These are phyloP conservation scores for Coemansia sp. DNA, from an alignment of 192 early-diverging fungal genomes.

Conservation along the genomic window DNA sequence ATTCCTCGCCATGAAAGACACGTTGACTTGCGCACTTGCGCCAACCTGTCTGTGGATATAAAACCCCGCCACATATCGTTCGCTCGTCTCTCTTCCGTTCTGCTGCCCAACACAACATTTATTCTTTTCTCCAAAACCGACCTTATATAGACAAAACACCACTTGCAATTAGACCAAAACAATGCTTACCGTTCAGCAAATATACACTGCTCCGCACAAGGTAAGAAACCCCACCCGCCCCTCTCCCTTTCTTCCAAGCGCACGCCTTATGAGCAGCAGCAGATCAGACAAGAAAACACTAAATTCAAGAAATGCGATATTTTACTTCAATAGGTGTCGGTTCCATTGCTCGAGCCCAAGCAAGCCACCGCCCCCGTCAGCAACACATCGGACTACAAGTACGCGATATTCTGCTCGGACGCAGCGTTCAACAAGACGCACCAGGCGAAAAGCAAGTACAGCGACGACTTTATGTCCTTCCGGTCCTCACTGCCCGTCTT, in stretches of 20 bases:
- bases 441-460: constrained; percentile 3
- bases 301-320: background rate
- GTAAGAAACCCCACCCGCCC: background rate
- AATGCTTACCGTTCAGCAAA: background rate
- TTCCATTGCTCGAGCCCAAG: background rate
- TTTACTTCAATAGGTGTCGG: background rate
- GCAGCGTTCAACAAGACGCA: constrained; percentile 6
- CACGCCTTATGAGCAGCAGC: background rate
- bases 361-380: background rate
- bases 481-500: constrained; percentile 16
- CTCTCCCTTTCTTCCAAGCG: too few relatives aligned
- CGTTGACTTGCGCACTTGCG: too few relatives aligned
- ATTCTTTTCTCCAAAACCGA: too few relatives aligned
- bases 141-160: too few relatives aligned
- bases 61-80: too few relatives aligned
- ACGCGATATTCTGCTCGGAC: constrained; percentile 21
- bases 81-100: too few relatives aligned
- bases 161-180: background rate
- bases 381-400: constrained; percentile 25
- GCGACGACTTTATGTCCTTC: constrained; percentile 14
- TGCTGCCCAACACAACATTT: too few relatives aligned
- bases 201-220: background rate
- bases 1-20: too few relatives aligned
- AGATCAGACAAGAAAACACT: background rate
- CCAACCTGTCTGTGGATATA: too few relatives aligned